Conservation (phyloP, 2,329 filamentous ascomycete species). For the Epichloe glyceriae region DNA sequence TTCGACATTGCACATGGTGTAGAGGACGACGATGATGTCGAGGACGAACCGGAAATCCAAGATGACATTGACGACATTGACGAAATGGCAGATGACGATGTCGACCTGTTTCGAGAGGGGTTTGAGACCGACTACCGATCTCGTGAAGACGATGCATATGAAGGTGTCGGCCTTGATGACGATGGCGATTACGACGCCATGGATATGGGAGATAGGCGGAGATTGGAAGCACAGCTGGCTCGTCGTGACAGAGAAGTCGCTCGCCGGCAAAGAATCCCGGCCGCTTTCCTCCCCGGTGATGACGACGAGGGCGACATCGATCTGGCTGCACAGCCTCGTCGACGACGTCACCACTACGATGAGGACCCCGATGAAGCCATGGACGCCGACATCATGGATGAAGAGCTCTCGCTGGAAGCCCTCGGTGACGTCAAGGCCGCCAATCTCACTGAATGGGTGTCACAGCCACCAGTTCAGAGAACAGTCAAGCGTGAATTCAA, state of each 20-base stretch:
- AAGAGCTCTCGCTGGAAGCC: constrained; percentile 84
- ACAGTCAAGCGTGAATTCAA: constrained; percentile 97
- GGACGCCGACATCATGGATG: constrained; percentile 87
- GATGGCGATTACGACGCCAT: constrained; percentile 62
- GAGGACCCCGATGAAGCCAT: constrained; percentile 89
- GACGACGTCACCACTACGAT: constrained; percentile 81
- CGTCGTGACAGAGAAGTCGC: constrained; percentile 61
- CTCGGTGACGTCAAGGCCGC: constrained; percentile 87
- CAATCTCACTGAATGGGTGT: constrained; percentile 90
- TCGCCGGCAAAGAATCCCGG: constrained; percentile 52
- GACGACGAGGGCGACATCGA: constrained; percentile 78
- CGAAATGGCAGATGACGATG: constrained; percentile 67
- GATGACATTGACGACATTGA: constrained; percentile 67
- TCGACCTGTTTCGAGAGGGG: constrained; percentile 64
- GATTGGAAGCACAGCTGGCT: constrained; percentile 60
- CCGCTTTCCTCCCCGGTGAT: constrained; percentile 65
- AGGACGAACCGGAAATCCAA: constrained; percentile 59
- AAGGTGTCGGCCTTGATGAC: constrained; percentile 61
- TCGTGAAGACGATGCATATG: constrained; percentile 56
- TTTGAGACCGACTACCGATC: constrained; percentile 60
- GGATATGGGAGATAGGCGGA: constrained; percentile 51
- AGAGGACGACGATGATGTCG: constrained; percentile 59
- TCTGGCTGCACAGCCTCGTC: constrained; percentile 70
- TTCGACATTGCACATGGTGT: constrained; percentile 52
- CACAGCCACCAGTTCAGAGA: constrained; percentile 75